A percentile compares a stretch with the other conserved stretches of the same genome.
These are phyloP conservation scores for Alternaria arbusti DNA, from an alignment of 2,329 filamentous ascomycete genomes.

Conservation along the genomic window DNA sequence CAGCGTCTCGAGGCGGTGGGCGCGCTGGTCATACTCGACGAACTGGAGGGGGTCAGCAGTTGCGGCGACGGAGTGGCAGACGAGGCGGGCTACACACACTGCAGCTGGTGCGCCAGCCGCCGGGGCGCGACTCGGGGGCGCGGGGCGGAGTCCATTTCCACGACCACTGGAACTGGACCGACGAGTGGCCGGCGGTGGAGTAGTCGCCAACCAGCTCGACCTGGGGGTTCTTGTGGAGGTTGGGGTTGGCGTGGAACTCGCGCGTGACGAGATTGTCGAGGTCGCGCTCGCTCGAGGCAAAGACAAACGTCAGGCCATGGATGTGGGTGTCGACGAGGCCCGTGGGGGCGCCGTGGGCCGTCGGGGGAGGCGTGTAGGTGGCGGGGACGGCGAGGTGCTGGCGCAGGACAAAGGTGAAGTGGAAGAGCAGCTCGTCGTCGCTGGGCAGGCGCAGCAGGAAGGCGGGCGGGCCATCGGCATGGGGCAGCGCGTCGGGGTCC, in stretches of 20 bases:
- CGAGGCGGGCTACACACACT: conserved; percentile 64
- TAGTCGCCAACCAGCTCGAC: conserved; percentile 95
- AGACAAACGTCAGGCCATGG: conserved; percentile 89
- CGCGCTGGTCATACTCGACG: conserved; percentile 94
- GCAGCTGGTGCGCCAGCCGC: conserved; percentile 95
- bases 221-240: conserved; percentile 95
- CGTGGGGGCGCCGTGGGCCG: conserved; percentile 54
- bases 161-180: conserved; percentile 89
- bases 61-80: background rate
- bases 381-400: conserved; percentile 56
- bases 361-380: conserved; percentile 50
- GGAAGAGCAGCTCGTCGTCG: conserved; percentile 91
- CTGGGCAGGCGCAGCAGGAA: conserved; percentile 88
- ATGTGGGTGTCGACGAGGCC: conserved; percentile 72
- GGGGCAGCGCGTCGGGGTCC: conserved; percentile 72
- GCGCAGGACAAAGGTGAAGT: conserved; percentile 85
- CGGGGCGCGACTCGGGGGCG: conserved; percentile 77
- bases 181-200: conserved; percentile 79
- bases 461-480: conserved; percentile 59
- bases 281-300: conserved; percentile 83
- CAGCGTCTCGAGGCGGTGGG: conserved; percentile 85
- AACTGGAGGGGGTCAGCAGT: conserved; percentile 64
- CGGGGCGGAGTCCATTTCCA: conserved; percentile 98
- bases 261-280: conserved; percentile 92
- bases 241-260: conserved; percentile 96